phyloP scores from a whole-genome alignment of 2,329 filamentous ascomycete genomes.

The Zymoseptoria crescenta region DNA sequence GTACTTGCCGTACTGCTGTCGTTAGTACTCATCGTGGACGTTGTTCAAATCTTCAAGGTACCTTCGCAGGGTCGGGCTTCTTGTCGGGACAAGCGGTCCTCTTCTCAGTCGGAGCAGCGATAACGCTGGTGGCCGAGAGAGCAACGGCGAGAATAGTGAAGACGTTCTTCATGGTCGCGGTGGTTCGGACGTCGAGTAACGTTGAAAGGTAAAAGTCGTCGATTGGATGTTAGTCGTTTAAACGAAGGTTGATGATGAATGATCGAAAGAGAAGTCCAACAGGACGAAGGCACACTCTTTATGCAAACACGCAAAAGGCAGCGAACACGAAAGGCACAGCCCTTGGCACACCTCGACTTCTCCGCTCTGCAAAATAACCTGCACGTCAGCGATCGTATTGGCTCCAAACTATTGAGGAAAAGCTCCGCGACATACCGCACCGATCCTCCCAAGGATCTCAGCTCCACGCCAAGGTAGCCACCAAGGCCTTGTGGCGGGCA shows the following conservation, averaged over 20 bases:
- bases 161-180: conserved; percentile 12
- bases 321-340: background rate
- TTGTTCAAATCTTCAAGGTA: background rate
- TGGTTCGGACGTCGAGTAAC: background rate
- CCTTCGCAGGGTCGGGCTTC: conserved; percentile 2
- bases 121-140: conserved; percentile 6
- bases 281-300: background rate
- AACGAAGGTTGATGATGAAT: background rate
- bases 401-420: background rate
- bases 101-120: conserved; percentile 8
- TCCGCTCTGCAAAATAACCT: background rate
- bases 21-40: background rate
- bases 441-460: background rate
- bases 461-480: background rate
- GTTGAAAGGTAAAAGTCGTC: background rate
- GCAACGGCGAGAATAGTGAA: conserved; percentile 8
- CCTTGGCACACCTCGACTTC: background rate
- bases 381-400: background rate
- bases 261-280: background rate
- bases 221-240: background rate
- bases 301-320: background rate
- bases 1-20: background rate
- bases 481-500: background rate
- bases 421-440: background rate
- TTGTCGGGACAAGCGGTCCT: conserved; percentile 5